Percentiles rank a stretch among this genome's conserved stretches.
phyloP scores from a whole-genome alignment of 768 basidiomycete species.

The Trametes sanguinea region DNA sequence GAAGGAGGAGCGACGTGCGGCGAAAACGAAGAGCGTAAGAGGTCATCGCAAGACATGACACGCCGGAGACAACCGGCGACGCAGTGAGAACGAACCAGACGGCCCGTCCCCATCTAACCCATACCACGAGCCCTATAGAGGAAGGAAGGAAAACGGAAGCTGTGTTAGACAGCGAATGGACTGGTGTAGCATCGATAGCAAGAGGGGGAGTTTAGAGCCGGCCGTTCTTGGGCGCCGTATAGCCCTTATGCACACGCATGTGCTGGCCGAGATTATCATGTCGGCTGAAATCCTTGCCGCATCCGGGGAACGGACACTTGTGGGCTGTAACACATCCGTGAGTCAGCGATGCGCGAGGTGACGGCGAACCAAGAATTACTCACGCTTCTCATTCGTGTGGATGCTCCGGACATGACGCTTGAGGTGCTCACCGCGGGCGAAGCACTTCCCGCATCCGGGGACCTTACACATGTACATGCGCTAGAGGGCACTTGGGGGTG shows the following conservation, averaged over 20 bases:
- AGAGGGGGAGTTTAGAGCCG: constrained; percentile 21
- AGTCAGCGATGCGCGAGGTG: constrained; percentile 15
- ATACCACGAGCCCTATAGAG: background rate
- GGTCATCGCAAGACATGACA: constrained; percentile 11
- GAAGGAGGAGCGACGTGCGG: background rate
- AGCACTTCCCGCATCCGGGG: constrained; percentile 83
- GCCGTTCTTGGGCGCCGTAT: constrained; percentile 19
- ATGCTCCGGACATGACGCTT: constrained; percentile 88
- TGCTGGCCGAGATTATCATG: constrained; percentile 90
- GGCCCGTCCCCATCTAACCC: constrained; percentile 10
- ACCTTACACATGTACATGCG: constrained; percentile 71
- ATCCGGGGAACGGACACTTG: constrained; percentile 76
- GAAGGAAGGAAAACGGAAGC: background rate
- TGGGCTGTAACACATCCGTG: constrained; percentile 53
- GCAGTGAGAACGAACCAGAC: constrained; percentile 8
- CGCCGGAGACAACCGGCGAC: background rate
- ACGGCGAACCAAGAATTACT: constrained; percentile 36
- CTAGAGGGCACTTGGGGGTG: constrained; percentile 3
- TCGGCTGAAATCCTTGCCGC: constrained; percentile 82
- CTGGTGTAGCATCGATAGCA: background rate
- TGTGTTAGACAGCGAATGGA: background rate
- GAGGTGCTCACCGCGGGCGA: constrained; percentile 85
- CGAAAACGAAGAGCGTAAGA: background rate
- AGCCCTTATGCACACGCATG: constrained; percentile 70
- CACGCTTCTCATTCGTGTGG: constrained; percentile 92